Evolutionary conservation across 345 rosid species (phyloP).

Genomic region (Carallia pectinifolia): DNA sequence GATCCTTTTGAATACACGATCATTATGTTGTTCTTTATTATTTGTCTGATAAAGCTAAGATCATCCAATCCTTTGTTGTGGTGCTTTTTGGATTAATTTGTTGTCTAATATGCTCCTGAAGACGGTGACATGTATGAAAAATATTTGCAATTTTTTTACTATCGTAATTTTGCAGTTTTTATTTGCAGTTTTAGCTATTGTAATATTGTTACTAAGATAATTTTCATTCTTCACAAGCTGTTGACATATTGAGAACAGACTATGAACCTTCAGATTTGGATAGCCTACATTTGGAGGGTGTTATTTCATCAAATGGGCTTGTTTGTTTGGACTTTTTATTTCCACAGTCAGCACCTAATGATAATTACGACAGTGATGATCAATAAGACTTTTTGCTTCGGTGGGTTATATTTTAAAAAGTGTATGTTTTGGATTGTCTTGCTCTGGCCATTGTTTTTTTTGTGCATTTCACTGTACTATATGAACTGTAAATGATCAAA

Average conservation of each 20-base stretch:
- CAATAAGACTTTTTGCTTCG: conserved; percentile 70
- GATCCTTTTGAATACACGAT: no score
- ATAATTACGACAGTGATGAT: conserved; percentile 53
- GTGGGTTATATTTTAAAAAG: conserved; percentile 32
- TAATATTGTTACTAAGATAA: not conserved
- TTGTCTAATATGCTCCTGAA: no score
- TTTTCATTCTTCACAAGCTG: conserved; percentile 47
- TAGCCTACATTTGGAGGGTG: conserved; percentile 90
- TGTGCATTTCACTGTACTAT: no score
- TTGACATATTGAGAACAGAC: conserved; percentile 68
- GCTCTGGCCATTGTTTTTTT: not conserved
- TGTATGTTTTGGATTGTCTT: not conserved
- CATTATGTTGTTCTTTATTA: no score
- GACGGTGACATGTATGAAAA: no score
- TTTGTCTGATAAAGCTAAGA: no score
- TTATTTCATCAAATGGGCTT: conserved; percentile 92
- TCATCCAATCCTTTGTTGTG: no score
- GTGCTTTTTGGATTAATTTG: no score
- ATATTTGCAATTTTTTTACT: no score
- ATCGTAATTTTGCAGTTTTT: no score
- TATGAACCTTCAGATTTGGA: conserved; percentile 95
- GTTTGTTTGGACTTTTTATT: conserved; percentile 83
- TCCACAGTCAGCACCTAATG: conserved; percentile 60
- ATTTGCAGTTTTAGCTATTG: no score
- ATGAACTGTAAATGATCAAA: no score